Percentiles rank a stretch among this genome's conserved stretches.
These are phyloP conservation scores for Asterochloris erici DNA, from an alignment of 139 green algal genomes.

Conservation along the genomic window DNA sequence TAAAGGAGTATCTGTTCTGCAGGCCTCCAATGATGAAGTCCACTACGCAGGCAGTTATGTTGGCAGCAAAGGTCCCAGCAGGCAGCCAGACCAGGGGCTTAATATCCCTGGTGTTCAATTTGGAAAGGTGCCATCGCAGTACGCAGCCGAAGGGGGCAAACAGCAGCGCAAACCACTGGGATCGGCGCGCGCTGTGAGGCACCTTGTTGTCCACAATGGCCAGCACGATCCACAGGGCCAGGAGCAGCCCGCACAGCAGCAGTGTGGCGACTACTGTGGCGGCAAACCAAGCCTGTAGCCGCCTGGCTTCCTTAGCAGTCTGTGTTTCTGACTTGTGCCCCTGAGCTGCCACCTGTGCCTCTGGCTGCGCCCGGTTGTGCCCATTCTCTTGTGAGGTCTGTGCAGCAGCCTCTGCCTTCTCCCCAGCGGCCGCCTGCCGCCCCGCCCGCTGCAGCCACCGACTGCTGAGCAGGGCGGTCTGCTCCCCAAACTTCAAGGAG, in stretches of 20 bases:
- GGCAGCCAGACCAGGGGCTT: slow-evolving; percentile 59
- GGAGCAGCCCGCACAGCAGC: slow-evolving; percentile 11
- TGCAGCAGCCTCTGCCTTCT: background rate
- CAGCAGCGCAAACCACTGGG: slow-evolving; percentile 32
- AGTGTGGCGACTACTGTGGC: background rate
- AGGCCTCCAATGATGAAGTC: slow-evolving; percentile 35
- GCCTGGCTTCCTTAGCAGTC: background rate
- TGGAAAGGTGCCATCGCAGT: slow-evolving; percentile 59
- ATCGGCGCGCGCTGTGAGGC: slow-evolving; percentile 14
- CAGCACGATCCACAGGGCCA: slow-evolving; percentile 18
- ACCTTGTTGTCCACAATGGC: slow-evolving; percentile 18
- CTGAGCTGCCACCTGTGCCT: background rate
- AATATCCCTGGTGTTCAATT: slow-evolving; percentile 47
- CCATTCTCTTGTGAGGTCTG: background rate
- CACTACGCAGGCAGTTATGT: slow-evolving; percentile 55
- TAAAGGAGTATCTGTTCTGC: background rate
- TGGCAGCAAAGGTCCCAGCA: slow-evolving; percentile 68
- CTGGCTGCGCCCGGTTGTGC: background rate
- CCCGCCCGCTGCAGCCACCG: slow-evolving; percentile 3
- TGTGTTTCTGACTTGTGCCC: background rate
- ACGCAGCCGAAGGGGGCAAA: slow-evolving; percentile 42
- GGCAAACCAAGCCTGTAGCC: background rate
- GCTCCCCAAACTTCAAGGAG: slow-evolving; percentile 53
- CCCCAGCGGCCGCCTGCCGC: background rate
- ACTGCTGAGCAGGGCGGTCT: slow-evolving; percentile 28